Percentiles rank a stretch among this genome's conserved stretches.
Evolutionary conservation across 2,329 filamentous ascomycete species (phyloP).

Genomic region (Leptographium wingfieldii): DNA sequence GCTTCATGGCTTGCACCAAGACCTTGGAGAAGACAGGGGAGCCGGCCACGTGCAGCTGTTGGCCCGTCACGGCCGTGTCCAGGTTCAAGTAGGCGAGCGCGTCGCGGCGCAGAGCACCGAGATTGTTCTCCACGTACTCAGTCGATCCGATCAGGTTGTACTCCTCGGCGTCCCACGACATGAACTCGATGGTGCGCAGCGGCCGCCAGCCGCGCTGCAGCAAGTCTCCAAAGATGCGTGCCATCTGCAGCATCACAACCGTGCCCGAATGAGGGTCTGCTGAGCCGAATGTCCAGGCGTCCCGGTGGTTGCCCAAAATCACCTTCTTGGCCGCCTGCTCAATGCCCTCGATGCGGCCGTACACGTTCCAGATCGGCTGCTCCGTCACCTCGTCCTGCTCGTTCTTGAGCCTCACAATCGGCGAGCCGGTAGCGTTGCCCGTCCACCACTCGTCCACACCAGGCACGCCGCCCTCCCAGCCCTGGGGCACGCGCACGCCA

Average conservation of each 20-base stretch:
- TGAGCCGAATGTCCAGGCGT: slow-evolving; percentile 83
- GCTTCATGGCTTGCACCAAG: slow-evolving; percentile 59
- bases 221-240: slow-evolving; percentile 72
- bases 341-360: slow-evolving; percentile 71
- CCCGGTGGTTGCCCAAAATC: slow-evolving; percentile 85
- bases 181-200: slow-evolving; percentile 88
- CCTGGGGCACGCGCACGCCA: slow-evolving; percentile 53
- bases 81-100: slow-evolving; percentile 87
- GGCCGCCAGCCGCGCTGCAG: slow-evolving; percentile 73
- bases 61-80: slow-evolving; percentile 66
- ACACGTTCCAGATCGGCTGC: slow-evolving; percentile 85
- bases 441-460: slow-evolving; percentile 74
- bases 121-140: slow-evolving; percentile 81
- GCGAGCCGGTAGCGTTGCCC: slow-evolving; percentile 56
- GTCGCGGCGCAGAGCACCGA: slow-evolving; percentile 57
- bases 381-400: slow-evolving; percentile 71
- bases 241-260: slow-evolving; percentile 80
- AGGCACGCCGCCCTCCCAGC: slow-evolving; percentile 68
- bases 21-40: slow-evolving; percentile 68
- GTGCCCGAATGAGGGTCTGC: slow-evolving; percentile 79
- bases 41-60: slow-evolving; percentile 62
- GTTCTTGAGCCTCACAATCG: slow-evolving; percentile 71
- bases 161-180: slow-evolving; percentile 88
- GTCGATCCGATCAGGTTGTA: slow-evolving; percentile 93
- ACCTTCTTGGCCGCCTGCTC: slow-evolving; percentile 76